These are phyloP conservation scores for Iris macrosiphon DNA, from an alignment of 106 monocot genomes.

Conservation along the genomic window DNA sequence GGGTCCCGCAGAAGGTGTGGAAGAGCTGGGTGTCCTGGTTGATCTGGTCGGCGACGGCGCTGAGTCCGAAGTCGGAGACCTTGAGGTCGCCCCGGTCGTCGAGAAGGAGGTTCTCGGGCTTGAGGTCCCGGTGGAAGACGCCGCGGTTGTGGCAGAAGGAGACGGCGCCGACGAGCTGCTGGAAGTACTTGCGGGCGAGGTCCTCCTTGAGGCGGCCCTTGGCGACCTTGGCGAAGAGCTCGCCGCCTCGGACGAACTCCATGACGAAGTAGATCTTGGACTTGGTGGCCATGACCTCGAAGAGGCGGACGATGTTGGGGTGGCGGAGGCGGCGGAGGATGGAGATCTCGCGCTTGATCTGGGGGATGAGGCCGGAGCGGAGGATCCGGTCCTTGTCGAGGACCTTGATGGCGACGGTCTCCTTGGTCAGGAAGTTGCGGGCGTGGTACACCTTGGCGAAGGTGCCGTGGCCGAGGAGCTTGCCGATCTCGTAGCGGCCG, in stretches of 20 bases:
- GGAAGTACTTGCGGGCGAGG: conserved; percentile 32
- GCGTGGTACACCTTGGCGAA: conserved; percentile 20
- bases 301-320: conserved; percentile 18
- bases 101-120: not conserved
- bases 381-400: conserved; percentile 7
- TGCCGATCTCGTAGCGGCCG: conserved; percentile 4
- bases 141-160: conserved; percentile 24
- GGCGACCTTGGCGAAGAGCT: conserved; percentile 16
- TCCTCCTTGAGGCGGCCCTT: conserved; percentile 25
- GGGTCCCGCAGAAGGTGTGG: not conserved
- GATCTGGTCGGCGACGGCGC: conserved; percentile 1
- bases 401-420: conserved; percentile 11
- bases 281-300: conserved; percentile 19
- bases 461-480: conserved; percentile 13
- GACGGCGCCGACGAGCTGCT: conserved; percentile 42
- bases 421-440: conserved; percentile 1
- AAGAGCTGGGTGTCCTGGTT: not conserved
- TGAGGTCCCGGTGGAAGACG: conserved; percentile 3
- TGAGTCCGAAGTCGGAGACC: conserved; percentile 8
- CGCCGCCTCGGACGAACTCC: conserved; percentile 18
- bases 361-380: not conserved
- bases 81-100: conserved; percentile 2
- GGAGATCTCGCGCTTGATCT: conserved; percentile 10
- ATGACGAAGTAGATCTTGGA: conserved; percentile 13
- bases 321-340: conserved; percentile 16